Evolutionary conservation across 768 basidiomycete species (phyloP), one percentile per base, ranked within the genome.

Genomic region (Phaffia tasmanica): DNA sequence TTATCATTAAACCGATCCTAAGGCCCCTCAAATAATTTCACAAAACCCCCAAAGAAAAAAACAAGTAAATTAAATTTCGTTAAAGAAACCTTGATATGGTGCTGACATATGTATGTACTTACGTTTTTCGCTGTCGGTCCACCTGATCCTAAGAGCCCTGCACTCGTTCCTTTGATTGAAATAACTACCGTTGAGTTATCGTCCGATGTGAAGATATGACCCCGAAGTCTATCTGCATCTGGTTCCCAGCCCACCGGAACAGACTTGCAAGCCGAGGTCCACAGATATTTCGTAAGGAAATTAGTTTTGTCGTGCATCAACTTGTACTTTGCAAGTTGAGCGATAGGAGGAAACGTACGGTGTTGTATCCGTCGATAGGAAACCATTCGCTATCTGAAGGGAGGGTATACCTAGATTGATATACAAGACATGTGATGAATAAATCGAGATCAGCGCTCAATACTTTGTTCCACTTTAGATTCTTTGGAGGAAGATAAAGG

Each of bases 151-250:
- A 85, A 81, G 11, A 86, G 59, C 2, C 82, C 83, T 1, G 87
- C 84, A 1, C 88, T 89, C 0, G 94, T 98, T n/a, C 94, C 94
- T 73, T 98, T 97, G 77, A 97, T 81, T 27, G 89, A 83, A 63
- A 97, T 80, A 32, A 95, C 79, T 27, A 97, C 88, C 0, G 89
- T 94, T 18, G 84, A 83, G 71, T 93, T 90, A 75, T 73, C 74
- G 3, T 71, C 65, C 63, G 75, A 73, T 42, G 77, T 74, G 63
- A 77, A 95, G 25, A 98, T 78, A 72, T 97, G 92, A 0, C 94
- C 94, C 55, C 94, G 82, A 68, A 97, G 83, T 0, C 92, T 91
- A 74, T 95, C 89, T n/a, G 84, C 84, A 29, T 86, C 83, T 0
- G 87, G 85, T 70, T 87, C 84, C 92, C 93, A 97, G 16, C 94